These are phyloP conservation scores for Brassica napus DNA, from an alignment of 345 rosid genomes.

Conservation along the genomic window Da-Ae NC_063446.1:54530001-54530500, in stretches of 20 bases:
- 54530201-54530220: conserved; percentile 15
- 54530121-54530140: background rate
- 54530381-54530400: conserved; percentile 70
- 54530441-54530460: conserved; percentile 60
- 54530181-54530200: conserved; percentile 3
- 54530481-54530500: conserved; percentile 4
- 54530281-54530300: background rate
- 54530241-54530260: background rate
- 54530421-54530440: conserved; percentile 71
- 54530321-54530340: conserved; percentile 63
- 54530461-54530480: conserved; percentile 29
- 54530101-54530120: background rate
- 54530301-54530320: background rate
- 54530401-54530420: conserved; percentile 78
- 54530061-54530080: conserved; percentile 1
- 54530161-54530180: background rate
- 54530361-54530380: conserved; percentile 74
- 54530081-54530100: background rate
- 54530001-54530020: no score
- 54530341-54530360: conserved; percentile 80
- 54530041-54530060: conserved; percentile 1
- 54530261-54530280: background rate
- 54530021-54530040: background rate
- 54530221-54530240: background rate
- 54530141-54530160: background rate